Base-by-base conservation (phyloP, 2,329 filamentous ascomycete species). In the Aureobasidium uvarum region DNA sequence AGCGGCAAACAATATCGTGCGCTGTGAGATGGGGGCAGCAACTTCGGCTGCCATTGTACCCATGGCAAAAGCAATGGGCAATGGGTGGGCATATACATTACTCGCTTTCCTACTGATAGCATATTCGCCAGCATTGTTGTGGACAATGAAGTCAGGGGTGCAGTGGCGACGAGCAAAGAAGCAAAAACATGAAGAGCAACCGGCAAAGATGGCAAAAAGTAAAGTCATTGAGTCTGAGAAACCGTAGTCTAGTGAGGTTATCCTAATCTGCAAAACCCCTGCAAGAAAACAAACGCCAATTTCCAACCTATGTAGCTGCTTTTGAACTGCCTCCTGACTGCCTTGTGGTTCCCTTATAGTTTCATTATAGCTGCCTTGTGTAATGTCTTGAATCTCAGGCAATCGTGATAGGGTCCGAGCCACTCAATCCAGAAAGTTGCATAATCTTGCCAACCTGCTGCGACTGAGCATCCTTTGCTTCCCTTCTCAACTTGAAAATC, bases 11-110 rank as follows among this genome's bases (percentile, higher is more conserved):
- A 81, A 81, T 65, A 68, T 81, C 3, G 74, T 75, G 1, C 73
- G 79, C 2, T 81, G 79, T 66, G 68, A 79, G 58, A 70, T 81
- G 7, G 79, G 79, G 1, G 80, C 80, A 4, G 79, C 75, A 3
- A 76, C 77, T 1, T 74, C 71, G 7, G 78, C 78, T 5, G 75
- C 73, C 0, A 76, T 80, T 23, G 69, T 72, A 16, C 78, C 77
- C 0, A 77, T 80, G 76, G 70, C 69, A 10, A 66, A 73, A 14
- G 72, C 70, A 0, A 75, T 81, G 69, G 78, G 78, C 0, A 71
- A 72, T 41, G 78, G 78, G 0, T 80, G 77, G 78, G 74, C 77
- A 33, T 80, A 76, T 66, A 80, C 77, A 0, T 70, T 77, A 1
- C 66, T 80, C 28, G 73, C 72, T 18, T 45, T 70, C 7, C 39